Percentiles rank a stretch among this genome's conserved stretches.
Conservation (phyloP, 495 filamentous ascomycete species). For the Parathielavia hyrcaniae region DNA sequence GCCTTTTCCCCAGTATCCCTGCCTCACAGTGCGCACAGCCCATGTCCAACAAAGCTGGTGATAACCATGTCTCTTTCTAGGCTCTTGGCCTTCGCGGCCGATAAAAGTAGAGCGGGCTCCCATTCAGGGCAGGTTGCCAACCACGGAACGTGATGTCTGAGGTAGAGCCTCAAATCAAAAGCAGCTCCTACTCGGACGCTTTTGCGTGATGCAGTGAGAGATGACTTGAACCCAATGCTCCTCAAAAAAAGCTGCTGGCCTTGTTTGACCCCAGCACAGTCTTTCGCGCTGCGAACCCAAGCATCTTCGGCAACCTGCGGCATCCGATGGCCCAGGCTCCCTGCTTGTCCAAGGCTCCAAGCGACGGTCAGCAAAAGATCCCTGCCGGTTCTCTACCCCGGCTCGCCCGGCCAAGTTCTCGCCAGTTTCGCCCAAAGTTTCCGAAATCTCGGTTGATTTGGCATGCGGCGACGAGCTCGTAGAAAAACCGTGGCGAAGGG, state of each 20-base stretch:
- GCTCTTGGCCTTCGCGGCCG: too few species aligned
- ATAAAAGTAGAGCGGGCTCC: too few species aligned
- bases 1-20: constrained; percentile 17
- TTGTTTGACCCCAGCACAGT: too few species aligned
- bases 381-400: not conserved
- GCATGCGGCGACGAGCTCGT: not conserved
- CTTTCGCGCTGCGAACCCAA: not conserved
- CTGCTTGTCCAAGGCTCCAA: not conserved
- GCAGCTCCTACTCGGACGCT: not conserved
- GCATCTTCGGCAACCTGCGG: constrained; percentile 4
- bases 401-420: too few species aligned
- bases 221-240: too few species aligned
- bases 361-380: not conserved
- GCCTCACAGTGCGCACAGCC: constrained; percentile 18
- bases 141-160: too few species aligned
- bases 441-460: too few species aligned
- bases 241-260: too few species aligned
- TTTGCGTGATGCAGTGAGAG: not conserved
- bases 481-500: not conserved
- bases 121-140: too few species aligned
- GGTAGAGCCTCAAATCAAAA: too few species aligned
- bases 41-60: too few species aligned
- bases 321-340: not conserved
- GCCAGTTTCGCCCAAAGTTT: not conserved
- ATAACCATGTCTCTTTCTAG: too few species aligned